Conservation (phyloP, 2,329 filamentous ascomycete species). For the Corinectria fuckeliana region DNA sequence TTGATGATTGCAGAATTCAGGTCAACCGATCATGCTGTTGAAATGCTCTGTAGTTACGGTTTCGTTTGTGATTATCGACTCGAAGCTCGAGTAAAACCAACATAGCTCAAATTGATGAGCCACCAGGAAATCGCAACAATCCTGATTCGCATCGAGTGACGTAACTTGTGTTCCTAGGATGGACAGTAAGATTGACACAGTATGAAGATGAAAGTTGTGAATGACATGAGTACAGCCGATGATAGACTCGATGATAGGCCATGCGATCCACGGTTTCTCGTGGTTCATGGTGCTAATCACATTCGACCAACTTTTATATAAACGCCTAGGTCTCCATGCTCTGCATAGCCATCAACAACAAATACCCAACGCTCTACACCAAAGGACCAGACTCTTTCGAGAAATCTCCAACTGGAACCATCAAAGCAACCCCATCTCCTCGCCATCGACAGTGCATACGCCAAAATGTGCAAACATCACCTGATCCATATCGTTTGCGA, state of each 20-base stretch:
- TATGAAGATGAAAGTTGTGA: not conserved
- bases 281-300: not conserved
- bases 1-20: slow-evolving; percentile 17
- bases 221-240: not conserved
- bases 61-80: slow-evolving; percentile 1
- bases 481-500: too few species aligned
- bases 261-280: not conserved
- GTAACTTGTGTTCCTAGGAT: not conserved
- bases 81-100: not conserved
- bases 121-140: slow-evolving; percentile 14
- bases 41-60: not conserved
- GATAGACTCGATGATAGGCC: not conserved
- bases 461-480: not conserved
- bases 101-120: not conserved
- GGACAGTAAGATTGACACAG: not conserved
- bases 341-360: not conserved
- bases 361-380: too few species aligned
- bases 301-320: not conserved
- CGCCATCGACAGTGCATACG: not conserved
- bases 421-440: not conserved
- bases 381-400: too few species aligned
- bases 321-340: not conserved
- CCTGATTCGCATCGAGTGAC: not conserved
- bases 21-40: slow-evolving; percentile 4
- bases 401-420: not conserved